Evolutionary conservation across 495 filamentous ascomycete genomes (phyloP).

Genomic region (Neurospora sp.): DNA sequence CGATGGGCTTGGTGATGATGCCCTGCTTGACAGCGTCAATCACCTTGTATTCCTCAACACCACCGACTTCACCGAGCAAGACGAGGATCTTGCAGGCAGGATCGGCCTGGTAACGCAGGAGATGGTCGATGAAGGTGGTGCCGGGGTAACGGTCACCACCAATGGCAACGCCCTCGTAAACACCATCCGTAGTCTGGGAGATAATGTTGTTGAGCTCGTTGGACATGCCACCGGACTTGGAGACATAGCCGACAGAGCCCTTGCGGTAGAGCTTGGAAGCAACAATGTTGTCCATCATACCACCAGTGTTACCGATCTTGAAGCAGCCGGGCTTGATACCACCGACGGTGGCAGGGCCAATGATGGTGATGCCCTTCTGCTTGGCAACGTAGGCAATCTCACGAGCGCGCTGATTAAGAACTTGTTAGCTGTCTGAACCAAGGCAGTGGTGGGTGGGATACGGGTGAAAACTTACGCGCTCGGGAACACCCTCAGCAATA

Average conservation of each 20-base stretch:
- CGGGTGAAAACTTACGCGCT: conserved; percentile 57
- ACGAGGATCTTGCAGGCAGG: conserved; percentile 95
- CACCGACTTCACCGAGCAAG: conserved; percentile 94
- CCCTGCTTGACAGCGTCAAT: conserved; percentile 95
- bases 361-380: conserved; percentile 98
- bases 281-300: conserved; percentile 99
- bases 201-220: conserved; percentile 99
- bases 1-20: conserved; percentile 91
- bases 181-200: conserved; percentile 87
- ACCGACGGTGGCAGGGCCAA: conserved; percentile 95
- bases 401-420: conserved; percentile 62
- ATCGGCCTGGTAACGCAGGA: conserved; percentile 89
- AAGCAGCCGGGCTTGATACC: conserved; percentile 98
- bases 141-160: conserved; percentile 98
- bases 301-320: conserved; percentile 99
- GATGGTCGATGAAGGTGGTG: conserved; percentile 98
- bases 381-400: conserved; percentile 91
- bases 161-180: conserved; percentile 98
- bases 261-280: conserved; percentile 99
- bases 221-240: conserved; percentile 99
- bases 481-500: conserved; percentile 97
- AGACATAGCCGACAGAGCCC: conserved; percentile 97
- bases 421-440: not conserved
- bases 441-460: not conserved
- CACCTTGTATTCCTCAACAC: conserved; percentile 98